Conservation (phyloP, 805 yeast genomes). For the Wickerhamomyces silvicola region DNA sequence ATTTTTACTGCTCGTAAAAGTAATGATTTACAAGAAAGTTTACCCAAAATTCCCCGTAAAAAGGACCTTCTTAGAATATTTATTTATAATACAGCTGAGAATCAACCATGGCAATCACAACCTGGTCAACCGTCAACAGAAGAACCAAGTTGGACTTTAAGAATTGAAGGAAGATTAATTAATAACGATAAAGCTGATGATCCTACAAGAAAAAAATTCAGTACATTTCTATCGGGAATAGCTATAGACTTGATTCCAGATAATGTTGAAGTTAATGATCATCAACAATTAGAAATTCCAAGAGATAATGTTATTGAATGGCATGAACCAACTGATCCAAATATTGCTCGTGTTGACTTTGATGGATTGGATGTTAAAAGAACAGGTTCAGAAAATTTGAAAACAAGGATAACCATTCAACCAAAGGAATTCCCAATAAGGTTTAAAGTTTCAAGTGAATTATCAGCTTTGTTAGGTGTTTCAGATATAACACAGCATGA, state of each 20-base stretch:
- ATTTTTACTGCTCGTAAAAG: conserved; percentile 76
- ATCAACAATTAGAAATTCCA: conserved; percentile 30
- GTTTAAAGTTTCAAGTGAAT: conserved; percentile 54
- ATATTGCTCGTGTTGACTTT: conserved; percentile 45
- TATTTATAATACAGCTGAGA: conserved; percentile 72
- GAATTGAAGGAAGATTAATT: conserved; percentile 81
- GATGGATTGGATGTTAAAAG: conserved; percentile 90
- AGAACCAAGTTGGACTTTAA: conserved; percentile 71
- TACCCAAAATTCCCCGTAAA: conserved; percentile 35
- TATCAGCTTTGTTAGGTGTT: conserved; percentile 68
- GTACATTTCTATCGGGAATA: conserved; percentile 75
- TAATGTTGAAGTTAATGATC: conserved; percentile 14
- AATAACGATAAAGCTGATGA: conserved; percentile 43
- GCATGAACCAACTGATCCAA: conserved; percentile 58
- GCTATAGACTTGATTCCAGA: conserved; percentile 60
- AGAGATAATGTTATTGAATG: conserved; percentile 63
- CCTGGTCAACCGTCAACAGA: conserved; percentile 18
- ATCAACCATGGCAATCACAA: conserved; percentile 79
- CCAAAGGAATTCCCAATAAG: conserved; percentile 70
- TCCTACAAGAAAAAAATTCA: conserved; percentile 54
- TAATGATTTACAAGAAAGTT: conserved; percentile 73
- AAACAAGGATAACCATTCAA: conserved; percentile 71
- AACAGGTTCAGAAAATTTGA: conserved; percentile 58
- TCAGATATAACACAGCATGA: conserved; percentile 82
- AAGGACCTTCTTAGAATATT: conserved; percentile 70